A percentile compares a stretch with the other conserved stretches of the same genome.
These are phyloP conservation scores for Colletotrichum tropicale DNA, from an alignment of 2,329 filamentous ascomycete genomes.

Conservation along the genomic window DNA sequence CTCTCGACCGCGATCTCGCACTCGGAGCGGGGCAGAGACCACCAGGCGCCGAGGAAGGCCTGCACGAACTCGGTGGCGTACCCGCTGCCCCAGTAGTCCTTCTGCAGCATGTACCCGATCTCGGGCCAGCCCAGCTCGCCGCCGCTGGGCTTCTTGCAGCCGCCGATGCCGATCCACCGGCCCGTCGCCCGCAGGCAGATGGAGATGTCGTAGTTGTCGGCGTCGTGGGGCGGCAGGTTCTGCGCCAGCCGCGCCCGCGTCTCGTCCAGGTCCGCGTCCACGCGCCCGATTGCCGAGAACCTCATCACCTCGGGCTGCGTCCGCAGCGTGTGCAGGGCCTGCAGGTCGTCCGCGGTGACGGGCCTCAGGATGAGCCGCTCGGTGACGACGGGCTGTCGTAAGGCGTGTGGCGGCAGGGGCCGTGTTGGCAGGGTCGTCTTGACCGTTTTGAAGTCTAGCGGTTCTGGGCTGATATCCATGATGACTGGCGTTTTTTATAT, in stretches of 20 bases:
- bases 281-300: slow-evolving; percentile 50
- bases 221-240: slow-evolving; percentile 54
- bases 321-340: slow-evolving; percentile 56
- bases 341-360: slow-evolving; percentile 52
- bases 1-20: slow-evolving; percentile 47
- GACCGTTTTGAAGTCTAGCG: slow-evolving; percentile 39
- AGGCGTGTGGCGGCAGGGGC: slow-evolving; percentile 43
- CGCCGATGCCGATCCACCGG: slow-evolving; percentile 57
- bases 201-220: slow-evolving; percentile 59
- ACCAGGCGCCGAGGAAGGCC: slow-evolving; percentile 52
- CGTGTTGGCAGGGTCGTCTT: slow-evolving; percentile 51
- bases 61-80: slow-evolving; percentile 61
- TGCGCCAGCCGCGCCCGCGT: slow-evolving; percentile 43
- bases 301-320: slow-evolving; percentile 66
- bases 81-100: slow-evolving; percentile 59
- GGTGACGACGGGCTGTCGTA: slow-evolving; percentile 49
- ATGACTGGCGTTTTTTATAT: background rate
- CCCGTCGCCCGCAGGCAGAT: slow-evolving; percentile 51
- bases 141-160: slow-evolving; percentile 41
- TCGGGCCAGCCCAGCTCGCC: slow-evolving; percentile 58
- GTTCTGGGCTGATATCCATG: slow-evolving; percentile 2
- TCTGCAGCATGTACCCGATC: slow-evolving; percentile 61
- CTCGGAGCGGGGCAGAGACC: slow-evolving; percentile 50
- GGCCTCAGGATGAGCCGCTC: slow-evolving; percentile 61
- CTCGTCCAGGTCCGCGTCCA: slow-evolving; percentile 48